Base-by-base conservation (phyloP, 2,329 filamentous ascomycete genomes). In the Fusarium decemcellulare region DNA sequence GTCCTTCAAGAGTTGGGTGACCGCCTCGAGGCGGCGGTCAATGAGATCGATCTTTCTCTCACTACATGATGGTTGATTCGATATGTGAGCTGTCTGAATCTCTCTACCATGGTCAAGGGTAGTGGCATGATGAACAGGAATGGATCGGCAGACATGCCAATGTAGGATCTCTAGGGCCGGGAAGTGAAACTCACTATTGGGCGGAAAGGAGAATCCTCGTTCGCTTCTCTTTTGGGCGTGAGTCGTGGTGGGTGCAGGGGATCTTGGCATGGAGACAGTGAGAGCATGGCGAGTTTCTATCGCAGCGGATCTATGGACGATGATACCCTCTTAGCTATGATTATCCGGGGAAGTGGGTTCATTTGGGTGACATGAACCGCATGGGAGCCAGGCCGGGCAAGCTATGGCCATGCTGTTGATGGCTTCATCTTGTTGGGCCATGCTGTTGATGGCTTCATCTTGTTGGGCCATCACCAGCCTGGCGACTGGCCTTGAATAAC, bases 31-130 rank as follows among this genome's bases (percentile, higher is more conserved):
- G 12, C 78, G 76, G 10, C 73, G 76, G 53, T 81, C 79, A 46
- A 81, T 80, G 15, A 75, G 76, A 43, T 81, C 80, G 23, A 81
- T 81, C 67, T 81, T 81, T 47, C 75, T 73, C 56, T 81, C 79
- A 72, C 79, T 81, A 9, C 2, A 61, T 47, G 36, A 34, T 32
- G 12, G 7, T 32, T 57, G 12, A 32, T 8, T 5, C 12, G 14
- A 27, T 29, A 23, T 51, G 57, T 63, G 23, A 60, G 51, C 47
- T 47, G 39, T 32, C 23, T 39, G 15, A 32, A n/a, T 37, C 3
- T 18, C 46, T 27, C 9, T n/a, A 55, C 14, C 18, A 46, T 11
- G n/a, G 11, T 3, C 8, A 52, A 47, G 14, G 18, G 6, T 27
- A 18, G 37, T 30, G 36, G 16, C 32, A 48, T 18, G 23, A 34